Conservation (phyloP, 306 rosid genomes). For the Lagenaria siceraria region DNA sequence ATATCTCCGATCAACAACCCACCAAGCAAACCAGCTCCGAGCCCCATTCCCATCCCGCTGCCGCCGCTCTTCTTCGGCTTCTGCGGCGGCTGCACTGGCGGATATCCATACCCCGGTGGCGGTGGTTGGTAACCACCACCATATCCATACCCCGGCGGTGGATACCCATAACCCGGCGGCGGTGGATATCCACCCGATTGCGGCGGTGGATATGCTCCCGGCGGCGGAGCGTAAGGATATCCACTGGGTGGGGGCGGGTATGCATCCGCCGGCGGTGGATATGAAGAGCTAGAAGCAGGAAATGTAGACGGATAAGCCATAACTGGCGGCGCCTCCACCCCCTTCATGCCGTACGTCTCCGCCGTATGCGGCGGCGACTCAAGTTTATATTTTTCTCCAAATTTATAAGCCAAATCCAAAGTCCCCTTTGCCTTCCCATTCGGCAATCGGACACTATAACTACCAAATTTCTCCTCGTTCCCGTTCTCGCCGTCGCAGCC, state of each 20-base stretch:
- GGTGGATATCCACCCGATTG: not conserved
- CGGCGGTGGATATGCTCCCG: not conserved
- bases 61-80: conserved; percentile 13
- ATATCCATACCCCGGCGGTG: conserved; percentile 17
- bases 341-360: not conserved
- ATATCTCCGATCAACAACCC: conserved; percentile 34
- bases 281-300: conserved; percentile 11
- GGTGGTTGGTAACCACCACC: conserved; percentile 15
- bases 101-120: conserved; percentile 4
- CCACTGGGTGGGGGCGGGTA: not conserved
- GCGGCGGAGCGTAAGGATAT: conserved; percentile 6
- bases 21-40: conserved; percentile 33
- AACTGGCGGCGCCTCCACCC: not conserved
- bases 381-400: conserved; percentile 29
- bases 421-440: conserved; percentile 28
- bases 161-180: not conserved
- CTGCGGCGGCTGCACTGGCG: conserved; percentile 1
- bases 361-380: not conserved
- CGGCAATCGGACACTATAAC: conserved; percentile 15
- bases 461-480: conserved; percentile 4
- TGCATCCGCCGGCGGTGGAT: not conserved
- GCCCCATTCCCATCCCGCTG: conserved; percentile 17
- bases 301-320: conserved; percentile 27
- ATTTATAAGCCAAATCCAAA: conserved; percentile 25
- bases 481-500: not conserved